Base-by-base conservation (phyloP, 164 flowering plant species). In the Akebia trifoliata region DNA sequence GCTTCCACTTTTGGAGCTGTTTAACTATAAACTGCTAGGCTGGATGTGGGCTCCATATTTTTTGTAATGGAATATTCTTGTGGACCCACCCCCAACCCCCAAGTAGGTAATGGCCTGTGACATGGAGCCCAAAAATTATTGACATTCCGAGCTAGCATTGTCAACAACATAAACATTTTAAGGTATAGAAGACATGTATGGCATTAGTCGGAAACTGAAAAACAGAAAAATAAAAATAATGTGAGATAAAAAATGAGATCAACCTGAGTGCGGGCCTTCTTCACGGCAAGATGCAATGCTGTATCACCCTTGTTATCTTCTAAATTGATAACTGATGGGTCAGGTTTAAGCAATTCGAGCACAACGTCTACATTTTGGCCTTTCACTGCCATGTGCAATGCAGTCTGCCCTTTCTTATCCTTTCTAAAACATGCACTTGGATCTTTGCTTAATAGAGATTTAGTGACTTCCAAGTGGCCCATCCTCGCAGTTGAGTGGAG, bases 381-480 rank as follows among this genome's bases (percentile, higher is more conserved):
- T 68, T 93, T 93, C 29, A 88, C 97, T 53, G 99, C 99, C 97
- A 93, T 93, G 72, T 93, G 97, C 60, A 88, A 49, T 21, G 99
- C 87, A 24, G 96, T 81, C 68, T 90, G 99, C 14, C 99, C 99
- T 69, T 93, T 87, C 39, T 74, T 76, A 62, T 93, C 99, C 12
- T 73, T 78, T 78, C 92, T 74, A 55, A 76, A 77, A 18, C 81
- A 83, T 31, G 69, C 60, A 61, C 73, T 71, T 55, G 93, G 83
- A 60, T 90, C 99, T 65, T 84, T 93, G 46, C 59, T 54, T 45
- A 86, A 31, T 22, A 93, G 74, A 30, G 96, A 69, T 65, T 70
- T 93, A 18, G 86, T 86, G 8, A 87, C 85, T 72, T 86, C 90
- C 75, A 87, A 57, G 60, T 81, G 94, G 5, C 99, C 99, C 90